Base-by-base conservation (phyloP, 352 stramenopile species). In the Pythium folliculosum region DNA sequence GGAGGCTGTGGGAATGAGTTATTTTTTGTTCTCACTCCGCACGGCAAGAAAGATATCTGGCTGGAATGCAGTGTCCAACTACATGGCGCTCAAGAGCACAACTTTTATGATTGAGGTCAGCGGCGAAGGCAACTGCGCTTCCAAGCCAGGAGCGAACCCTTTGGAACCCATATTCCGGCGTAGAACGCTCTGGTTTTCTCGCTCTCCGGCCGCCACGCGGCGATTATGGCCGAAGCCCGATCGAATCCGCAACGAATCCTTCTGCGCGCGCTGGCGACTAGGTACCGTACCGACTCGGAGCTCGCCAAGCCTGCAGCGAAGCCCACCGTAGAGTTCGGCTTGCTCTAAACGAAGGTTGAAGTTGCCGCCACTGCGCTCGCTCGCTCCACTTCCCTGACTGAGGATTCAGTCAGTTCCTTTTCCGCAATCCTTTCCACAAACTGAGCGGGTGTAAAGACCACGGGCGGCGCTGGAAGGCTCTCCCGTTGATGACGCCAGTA, bases 351-450 rank as follows among this genome's bases (percentile, higher is more conserved):
- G 14, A 47, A 47, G 40, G 40, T 47, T 47, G 40, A 47, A 47
- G 40, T 47, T 47, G 40, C 40, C 14, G 10, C 17, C 9, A n/a
- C 6, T n/a, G 27, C 14, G 40, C 40, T 47, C 40, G 40, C 17
- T 47, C 40, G 40, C 40, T 47, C 14, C 40, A 47, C 40, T 47
- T 47, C 14, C 40, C 17, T n/a, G 40, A 13, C 40, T 47, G 40
- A n/a, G 12, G 40, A 47, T 47, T n/a, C 40, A 47, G 40, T 47
- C 40, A 47, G 40, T 47, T 47, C 40, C 40, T 47, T 47, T n/a
- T 47, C 40, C 40, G 40, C 40, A 47, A 47, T 47, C 40, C 40
- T 47, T 47, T 47, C 40, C 40, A 47, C 17, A 13, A n/a, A 47
- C 9, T n/a, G 17, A n/a, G 13, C 27, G 3, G 40, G 2, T 21